Evolutionary conservation across 179 eudicot species (phyloP).

Genomic region (Amaranthus tricolor): DNA sequence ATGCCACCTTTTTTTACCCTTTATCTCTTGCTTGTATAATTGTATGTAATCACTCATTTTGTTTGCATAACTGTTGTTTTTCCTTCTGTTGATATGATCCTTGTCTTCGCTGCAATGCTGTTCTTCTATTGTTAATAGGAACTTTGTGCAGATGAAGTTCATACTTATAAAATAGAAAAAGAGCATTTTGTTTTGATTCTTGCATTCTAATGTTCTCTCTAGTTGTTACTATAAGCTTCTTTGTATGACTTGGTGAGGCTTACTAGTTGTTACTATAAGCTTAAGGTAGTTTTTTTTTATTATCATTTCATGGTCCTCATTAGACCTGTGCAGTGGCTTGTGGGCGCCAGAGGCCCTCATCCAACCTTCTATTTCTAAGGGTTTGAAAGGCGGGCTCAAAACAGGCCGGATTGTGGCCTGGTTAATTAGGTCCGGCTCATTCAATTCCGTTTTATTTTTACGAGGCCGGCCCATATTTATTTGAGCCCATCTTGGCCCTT

Average conservation of each 20-base stretch:
- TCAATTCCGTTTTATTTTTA: too few relatives aligned
- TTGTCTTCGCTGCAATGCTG: neutral
- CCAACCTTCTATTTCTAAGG: too few relatives aligned
- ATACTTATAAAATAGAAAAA: neutral
- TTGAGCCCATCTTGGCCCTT: too few relatives aligned
- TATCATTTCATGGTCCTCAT: too few relatives aligned
- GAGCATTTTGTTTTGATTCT: neutral
- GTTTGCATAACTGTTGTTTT: neutral
- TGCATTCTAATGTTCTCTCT: slow-evolving; percentile 5
- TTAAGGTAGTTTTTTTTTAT: neutral
- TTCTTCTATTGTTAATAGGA: neutral
- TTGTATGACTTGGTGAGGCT: neutral
- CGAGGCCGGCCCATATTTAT: too few relatives aligned
- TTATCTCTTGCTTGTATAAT: neutral
- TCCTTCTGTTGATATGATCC: neutral
- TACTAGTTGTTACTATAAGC: slow-evolving; percentile 4
- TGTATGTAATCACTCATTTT: neutral
- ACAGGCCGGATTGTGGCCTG: too few relatives aligned
- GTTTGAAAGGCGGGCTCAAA: too few relatives aligned
- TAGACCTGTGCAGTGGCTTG: too few relatives aligned
- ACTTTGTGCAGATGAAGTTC: too few relatives aligned
- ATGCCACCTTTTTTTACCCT: neutral
- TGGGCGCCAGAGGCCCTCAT: too few relatives aligned
- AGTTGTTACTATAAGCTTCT: too few relatives aligned
- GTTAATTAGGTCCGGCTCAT: too few relatives aligned